phyloP scores from a whole-genome alignment of 179 eudicot genomes.

The Silene vulgaris region DNA sequence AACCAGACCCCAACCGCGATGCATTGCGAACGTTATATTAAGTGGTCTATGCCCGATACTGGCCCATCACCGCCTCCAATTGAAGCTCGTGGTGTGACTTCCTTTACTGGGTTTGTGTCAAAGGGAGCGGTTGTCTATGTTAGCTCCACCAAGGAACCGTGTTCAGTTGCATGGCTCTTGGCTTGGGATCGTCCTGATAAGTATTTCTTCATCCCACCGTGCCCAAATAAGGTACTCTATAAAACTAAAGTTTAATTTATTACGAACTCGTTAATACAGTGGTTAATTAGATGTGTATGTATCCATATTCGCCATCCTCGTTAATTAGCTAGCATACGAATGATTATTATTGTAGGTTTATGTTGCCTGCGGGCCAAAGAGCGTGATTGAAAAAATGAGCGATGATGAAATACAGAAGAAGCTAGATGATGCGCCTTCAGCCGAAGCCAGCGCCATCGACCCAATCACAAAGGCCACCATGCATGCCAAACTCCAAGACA shows the following conservation, averaged over 20 bases:
- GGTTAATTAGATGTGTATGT: not conserved
- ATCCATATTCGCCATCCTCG: too few species aligned
- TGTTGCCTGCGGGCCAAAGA: not conserved
- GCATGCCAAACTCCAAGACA: not conserved
- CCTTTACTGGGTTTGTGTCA: not conserved
- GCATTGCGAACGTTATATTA: not conserved
- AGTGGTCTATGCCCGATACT: not conserved
- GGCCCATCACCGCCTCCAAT: not conserved
- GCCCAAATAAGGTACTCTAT: not conserved
- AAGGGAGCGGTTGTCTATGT: not conserved
- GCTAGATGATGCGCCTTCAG: not conserved
- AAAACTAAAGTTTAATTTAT: too few species aligned
- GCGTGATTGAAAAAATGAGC: not conserved
- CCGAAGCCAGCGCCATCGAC: not conserved
- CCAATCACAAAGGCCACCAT: not conserved
- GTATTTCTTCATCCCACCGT: not conserved
- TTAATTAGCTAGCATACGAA: too few species aligned
- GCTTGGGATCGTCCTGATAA: not conserved
- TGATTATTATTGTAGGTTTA: not conserved
- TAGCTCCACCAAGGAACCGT: not conserved
- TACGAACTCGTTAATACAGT: too few species aligned
- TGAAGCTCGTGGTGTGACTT: not conserved
- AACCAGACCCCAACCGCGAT: not conserved
- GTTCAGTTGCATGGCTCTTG: conserved; percentile 1
- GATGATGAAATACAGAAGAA: not conserved